phyloP scores from a whole-genome alignment of 768 basidiomycete genomes.

The Omphalotus guepiniiformis region DNA sequence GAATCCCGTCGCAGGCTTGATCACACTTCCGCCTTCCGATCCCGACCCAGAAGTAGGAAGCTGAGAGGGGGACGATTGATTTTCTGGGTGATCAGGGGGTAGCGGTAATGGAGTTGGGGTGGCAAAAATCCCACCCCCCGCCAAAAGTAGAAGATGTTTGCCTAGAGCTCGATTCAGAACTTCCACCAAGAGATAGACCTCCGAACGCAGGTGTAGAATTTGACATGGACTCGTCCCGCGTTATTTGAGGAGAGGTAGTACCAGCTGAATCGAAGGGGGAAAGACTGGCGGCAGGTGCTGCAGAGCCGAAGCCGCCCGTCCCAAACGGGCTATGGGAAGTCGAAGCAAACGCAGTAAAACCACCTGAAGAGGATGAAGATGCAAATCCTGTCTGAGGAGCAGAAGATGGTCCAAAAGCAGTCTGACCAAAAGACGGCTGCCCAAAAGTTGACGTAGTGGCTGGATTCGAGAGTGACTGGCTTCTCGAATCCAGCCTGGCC shows the following conservation, averaged over 20 bases:
- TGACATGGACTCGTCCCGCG: constrained; percentile 46
- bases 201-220: constrained; percentile 32
- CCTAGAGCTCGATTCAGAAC: constrained; percentile 19
- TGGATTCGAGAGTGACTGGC: no score
- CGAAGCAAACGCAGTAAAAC: constrained; percentile 23
- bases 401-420: constrained; percentile 17
- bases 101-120: constrained; percentile 18
- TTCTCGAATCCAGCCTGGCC: no score
- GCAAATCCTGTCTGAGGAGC: constrained; percentile 1
- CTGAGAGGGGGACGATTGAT: constrained; percentile 13
- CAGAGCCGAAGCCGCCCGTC: constrained; percentile 17
- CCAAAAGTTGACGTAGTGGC: constrained; percentile 17
- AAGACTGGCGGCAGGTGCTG: constrained; percentile 7
- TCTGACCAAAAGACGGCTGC: constrained; percentile 28
- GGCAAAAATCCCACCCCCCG: constrained; percentile 27
- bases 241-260: constrained; percentile 27
- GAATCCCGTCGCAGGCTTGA: constrained; percentile 32
- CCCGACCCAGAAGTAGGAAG: constrained; percentile 15
- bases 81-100: constrained; percentile 20
- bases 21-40: constrained; percentile 12
- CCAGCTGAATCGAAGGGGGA: constrained; percentile 12
- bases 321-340: constrained; percentile 11
- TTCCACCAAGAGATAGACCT: constrained; percentile 31
- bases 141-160: constrained; percentile 24
- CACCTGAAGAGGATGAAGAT: constrained; percentile 12